These are phyloP conservation scores for Microbotryum scabiosae DNA, from an alignment of 1,284 basidiomycete genomes.

Conservation along the genomic window DNA sequence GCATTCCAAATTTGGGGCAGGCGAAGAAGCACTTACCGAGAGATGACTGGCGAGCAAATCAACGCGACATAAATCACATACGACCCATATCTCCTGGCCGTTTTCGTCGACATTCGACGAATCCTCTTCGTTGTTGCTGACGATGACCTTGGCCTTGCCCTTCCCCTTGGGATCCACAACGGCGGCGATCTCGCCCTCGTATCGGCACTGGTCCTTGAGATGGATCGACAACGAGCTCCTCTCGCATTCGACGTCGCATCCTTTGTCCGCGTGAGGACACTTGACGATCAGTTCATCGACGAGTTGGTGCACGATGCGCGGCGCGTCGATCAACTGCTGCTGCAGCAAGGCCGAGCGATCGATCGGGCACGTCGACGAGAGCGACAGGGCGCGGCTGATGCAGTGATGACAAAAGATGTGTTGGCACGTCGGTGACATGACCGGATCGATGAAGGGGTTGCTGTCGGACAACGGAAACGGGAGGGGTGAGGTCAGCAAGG, in stretches of 20 bases:
- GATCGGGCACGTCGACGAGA: conserved; percentile 24
- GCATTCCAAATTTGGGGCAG: no score
- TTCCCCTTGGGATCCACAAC: not conserved
- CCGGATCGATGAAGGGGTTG: conserved; percentile 8
- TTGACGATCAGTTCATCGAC: conserved; percentile 22
- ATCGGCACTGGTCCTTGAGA: not conserved
- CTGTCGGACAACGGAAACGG: not conserved
- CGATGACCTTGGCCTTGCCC: not conserved
- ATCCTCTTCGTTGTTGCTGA: not conserved
- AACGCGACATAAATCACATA: not conserved
- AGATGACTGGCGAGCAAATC: not conserved
- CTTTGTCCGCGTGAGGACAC: conserved; percentile 10
- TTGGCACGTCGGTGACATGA: conserved; percentile 11
- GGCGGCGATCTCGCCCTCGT: not conserved
- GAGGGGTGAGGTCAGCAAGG: not conserved
- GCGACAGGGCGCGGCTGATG: conserved; percentile 17
- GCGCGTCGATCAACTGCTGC: conserved; percentile 3
- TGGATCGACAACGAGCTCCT: not conserved
- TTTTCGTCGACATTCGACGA: not conserved
- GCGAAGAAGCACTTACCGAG: not conserved
- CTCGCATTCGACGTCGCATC: not conserved
- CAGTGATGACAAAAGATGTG: conserved; percentile 21
- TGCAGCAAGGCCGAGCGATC: conserved; percentile 15
- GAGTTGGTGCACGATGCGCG: conserved; percentile 23
- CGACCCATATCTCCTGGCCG: not conserved